Evolutionary conservation across 1,284 basidiomycete species (phyloP).

Genomic region (Coriolopsis trogii): DNA sequence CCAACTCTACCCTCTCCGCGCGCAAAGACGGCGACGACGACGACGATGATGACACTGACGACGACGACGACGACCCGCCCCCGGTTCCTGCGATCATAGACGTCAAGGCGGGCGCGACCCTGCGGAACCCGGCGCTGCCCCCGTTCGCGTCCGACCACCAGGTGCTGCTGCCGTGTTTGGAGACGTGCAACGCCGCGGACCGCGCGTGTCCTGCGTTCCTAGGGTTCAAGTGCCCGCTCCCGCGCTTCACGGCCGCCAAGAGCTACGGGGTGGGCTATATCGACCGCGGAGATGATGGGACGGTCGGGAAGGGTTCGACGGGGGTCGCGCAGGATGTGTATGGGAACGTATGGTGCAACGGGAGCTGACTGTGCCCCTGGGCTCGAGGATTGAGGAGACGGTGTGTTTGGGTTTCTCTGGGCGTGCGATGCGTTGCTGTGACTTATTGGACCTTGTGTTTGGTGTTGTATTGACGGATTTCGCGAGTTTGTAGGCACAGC

Average conservation of each 20-base stretch:
- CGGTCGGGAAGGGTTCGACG: constrained; percentile 47
- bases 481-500: too few species aligned
- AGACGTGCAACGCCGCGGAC: constrained; percentile 74
- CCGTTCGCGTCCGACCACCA: constrained; percentile 49
- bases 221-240: constrained; percentile 71
- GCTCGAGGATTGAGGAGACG: too few species aligned
- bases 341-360: constrained; percentile 85
- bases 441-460: too few species aligned
- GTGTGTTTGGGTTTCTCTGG: too few species aligned
- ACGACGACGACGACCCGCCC: constrained; percentile 31
- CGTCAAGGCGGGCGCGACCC: constrained; percentile 40
- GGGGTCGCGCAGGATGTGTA: constrained; percentile 66
- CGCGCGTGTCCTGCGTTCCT: constrained; percentile 77
- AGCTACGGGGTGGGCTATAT: constrained; percentile 81
- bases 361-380: too few species aligned
- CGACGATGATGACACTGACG: too few species aligned
- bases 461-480: too few species aligned
- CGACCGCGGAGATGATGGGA: constrained; percentile 54
- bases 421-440: too few species aligned
- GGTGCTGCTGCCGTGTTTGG: constrained; percentile 76
- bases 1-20: too few species aligned
- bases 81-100: constrained; percentile 46
- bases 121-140: constrained; percentile 53
- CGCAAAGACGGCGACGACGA: too few species aligned
- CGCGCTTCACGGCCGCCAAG: constrained; percentile 60